Conservation (phyloP, 345 rosid species). For the Euclidium syriacum region DNA sequence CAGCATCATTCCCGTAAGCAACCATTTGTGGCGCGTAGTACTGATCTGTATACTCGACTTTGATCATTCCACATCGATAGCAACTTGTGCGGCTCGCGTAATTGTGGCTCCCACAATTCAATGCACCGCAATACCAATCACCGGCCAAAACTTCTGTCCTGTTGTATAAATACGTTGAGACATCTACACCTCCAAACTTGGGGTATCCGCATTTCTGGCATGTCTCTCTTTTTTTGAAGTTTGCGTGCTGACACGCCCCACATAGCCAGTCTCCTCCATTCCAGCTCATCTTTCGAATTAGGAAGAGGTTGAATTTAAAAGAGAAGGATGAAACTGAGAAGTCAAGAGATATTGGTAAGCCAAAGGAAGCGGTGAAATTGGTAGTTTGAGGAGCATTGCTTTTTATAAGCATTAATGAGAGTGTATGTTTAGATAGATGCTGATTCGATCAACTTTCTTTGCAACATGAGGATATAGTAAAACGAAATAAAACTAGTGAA, state of each 20-base stretch:
- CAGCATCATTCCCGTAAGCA: constrained; percentile 35
- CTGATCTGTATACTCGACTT: constrained; percentile 36
- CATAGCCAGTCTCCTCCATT: constrained; percentile 89
- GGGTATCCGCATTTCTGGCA: constrained; percentile 79
- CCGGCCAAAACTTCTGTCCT: constrained; percentile 69
- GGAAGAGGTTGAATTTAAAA: background rate
- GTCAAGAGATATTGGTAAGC: constrained; percentile 9
- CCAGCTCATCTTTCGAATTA: constrained; percentile 61
- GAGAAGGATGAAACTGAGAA: constrained; percentile 13
- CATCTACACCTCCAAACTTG: constrained; percentile 70
- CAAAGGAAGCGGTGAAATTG: constrained; percentile 20
- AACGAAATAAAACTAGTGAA: background rate
- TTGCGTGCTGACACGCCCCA: constrained; percentile 65
- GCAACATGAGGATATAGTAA: constrained; percentile 23
- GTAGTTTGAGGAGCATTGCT: constrained; percentile 23
- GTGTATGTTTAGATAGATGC: constrained; percentile 22
- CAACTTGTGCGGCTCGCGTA: constrained; percentile 81
- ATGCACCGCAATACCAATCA: constrained; percentile 89
- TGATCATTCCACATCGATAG: constrained; percentile 58
- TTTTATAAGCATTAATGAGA: constrained; percentile 27
- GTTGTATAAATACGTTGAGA: constrained; percentile 45
- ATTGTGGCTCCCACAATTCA: constrained; percentile 87
- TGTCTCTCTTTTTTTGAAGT: constrained; percentile 67
- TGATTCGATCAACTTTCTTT: constrained; percentile 27
- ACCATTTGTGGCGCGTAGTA: constrained; percentile 28